phyloP scores from a whole-genome alignment of 1,284 basidiomycete species.

The Papiliotrema fonsecae region DNA sequence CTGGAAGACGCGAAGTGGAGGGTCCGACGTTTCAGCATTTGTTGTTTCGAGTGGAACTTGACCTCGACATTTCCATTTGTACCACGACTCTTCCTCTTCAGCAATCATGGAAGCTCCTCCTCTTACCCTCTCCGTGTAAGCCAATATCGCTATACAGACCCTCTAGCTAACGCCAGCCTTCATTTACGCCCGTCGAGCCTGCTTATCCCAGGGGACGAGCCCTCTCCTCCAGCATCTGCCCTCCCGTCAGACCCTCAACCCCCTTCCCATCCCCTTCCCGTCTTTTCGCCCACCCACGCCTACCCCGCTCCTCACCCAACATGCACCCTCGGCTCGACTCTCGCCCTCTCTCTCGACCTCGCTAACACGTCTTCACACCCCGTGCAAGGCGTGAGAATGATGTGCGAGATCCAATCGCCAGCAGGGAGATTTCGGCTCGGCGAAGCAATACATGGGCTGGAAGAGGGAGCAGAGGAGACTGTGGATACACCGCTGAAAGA shows the following conservation, averaged over 20 bases:
- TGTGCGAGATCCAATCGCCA: conserved; percentile 40
- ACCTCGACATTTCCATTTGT: background rate
- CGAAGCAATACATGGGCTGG: conserved; percentile 33
- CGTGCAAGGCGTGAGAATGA: conserved; percentile 39
- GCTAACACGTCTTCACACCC: conserved; percentile 18
- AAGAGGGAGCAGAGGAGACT: background rate
- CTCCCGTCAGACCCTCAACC: conserved; percentile 5
- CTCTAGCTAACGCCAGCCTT: conserved; percentile 8
- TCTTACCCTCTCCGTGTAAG: conserved; percentile 26
- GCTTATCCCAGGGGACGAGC: conserved; percentile 3
- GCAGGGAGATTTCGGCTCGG: conserved; percentile 32
- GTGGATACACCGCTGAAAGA: conserved; percentile 9
- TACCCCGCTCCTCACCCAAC: conserved; percentile 34
- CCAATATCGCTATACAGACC: background rate
- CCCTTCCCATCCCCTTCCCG: conserved; percentile 11
- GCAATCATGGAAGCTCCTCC: conserved; percentile 24
- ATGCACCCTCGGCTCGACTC: conserved; percentile 33
- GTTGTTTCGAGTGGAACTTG: background rate
- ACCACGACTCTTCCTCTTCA: background rate
- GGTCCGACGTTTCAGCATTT: too few relatives aligned
- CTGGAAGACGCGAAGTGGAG: too few relatives aligned
- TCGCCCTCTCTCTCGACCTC: conserved; percentile 24
- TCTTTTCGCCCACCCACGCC: conserved; percentile 36
- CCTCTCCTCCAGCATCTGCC: background rate
- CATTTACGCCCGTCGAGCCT: conserved; percentile 16